Evolutionary conservation across 176 grass and related monocot species (phyloP), one percentile per base, ranked within the genome.

Genomic region (Aegilops umbellulata): DNA sequence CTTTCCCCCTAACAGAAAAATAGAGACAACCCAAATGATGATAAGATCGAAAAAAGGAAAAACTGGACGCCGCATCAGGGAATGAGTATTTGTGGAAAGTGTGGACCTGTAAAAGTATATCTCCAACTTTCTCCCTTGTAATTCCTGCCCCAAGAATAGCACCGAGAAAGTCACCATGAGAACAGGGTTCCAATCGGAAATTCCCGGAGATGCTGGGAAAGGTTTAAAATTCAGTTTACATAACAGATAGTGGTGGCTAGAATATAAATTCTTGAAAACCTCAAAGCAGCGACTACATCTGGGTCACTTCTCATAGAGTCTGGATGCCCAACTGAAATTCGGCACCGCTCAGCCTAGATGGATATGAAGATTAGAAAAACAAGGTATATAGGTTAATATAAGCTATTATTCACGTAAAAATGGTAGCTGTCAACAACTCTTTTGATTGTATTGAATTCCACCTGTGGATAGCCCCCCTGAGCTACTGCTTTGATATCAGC

Each of bases 151-250:
- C 88, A 39, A 98, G 92, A 85, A 98, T 94, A 88, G 90, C 92
- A 86, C 97, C 97, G 2, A 95, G 94, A 81, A 98, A 98, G 77
- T 95, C 93, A 71, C 97, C 97, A 80, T 98, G 97, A 77, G 97
- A 90, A 88, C 92, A 98, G 29, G 91, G 78, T 86, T 92, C 92
- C 80, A 98, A 90, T 79, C 87, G 83, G 41, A 98, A 98, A 86
- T 96, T 98, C 55, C 94, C 97, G 68, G 97, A 89, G 74, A 98
- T 96, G 80, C 97, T 98, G 86, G 29, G 83, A 22, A 89, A 75
- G 61, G 31, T 9, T 60, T 75, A 65, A 82, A 82, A 80, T 80
- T 88, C 60, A 90, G 89, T 17, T 78, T 80, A 89, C n/a, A 24
- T 84, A 95, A 77, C 8, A 76, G 57, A 76, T 68, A 67, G 31